Conservation (phyloP, 2,329 filamentous ascomycete species). For the Epichloe gansuensis region DNA sequence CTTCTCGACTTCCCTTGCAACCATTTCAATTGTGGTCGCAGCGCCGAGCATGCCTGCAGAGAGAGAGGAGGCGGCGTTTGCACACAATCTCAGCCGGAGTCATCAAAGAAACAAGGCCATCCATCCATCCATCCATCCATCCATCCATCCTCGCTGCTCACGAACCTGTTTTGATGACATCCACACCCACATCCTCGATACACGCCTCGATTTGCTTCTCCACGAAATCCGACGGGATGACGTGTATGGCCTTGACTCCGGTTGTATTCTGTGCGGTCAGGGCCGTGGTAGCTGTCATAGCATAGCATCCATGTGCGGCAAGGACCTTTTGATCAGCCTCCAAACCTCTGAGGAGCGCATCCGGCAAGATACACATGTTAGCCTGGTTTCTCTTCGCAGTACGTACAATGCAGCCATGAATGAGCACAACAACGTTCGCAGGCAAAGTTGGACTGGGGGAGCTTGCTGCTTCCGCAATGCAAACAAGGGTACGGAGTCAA, state of each 20-base stretch:
- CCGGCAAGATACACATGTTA: background rate
- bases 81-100: background rate
- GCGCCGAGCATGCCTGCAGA: conserved; percentile 25
- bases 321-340: conserved; percentile 95
- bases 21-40: conserved; percentile 24
- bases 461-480: background rate
- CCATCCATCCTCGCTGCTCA: background rate
- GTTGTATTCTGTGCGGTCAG: conserved; percentile 92
- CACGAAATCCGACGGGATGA: conserved; percentile 67
- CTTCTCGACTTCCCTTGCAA: conserved; percentile 19
- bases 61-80: background rate
- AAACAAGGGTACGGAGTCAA: background rate
- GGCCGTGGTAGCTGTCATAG: conserved; percentile 89
- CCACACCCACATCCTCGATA: conserved; percentile 69
- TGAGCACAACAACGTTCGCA: too few relatives aligned
- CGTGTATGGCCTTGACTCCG: conserved; percentile 70
- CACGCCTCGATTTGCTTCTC: conserved; percentile 75
- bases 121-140: too few relatives aligned
- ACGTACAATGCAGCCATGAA: too few relatives aligned
- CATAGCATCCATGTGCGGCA: conserved; percentile 83
- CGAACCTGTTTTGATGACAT: conserved; percentile 84
- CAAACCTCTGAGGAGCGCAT: conserved; percentile 50
- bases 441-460: background rate
- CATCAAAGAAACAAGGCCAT: background rate
- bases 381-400: background rate